Percentiles rank a stretch among this genome's conserved stretches.
phyloP scores from a whole-genome alignment of 108 stramenopile genomes.

The Fistulifera pelliculosa region DNA sequence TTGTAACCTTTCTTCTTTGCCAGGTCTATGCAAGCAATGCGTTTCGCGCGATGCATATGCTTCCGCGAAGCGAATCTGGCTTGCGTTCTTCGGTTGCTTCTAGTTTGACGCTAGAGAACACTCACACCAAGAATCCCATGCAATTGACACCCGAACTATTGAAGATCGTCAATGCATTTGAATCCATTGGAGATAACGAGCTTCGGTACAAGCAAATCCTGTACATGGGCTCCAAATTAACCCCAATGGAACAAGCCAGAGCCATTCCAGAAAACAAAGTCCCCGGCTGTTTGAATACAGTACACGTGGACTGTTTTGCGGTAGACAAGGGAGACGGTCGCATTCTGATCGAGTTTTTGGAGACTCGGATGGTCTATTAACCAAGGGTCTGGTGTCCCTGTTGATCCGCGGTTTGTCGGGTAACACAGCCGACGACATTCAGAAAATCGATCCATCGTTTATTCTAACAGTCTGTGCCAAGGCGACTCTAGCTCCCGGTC shows the following conservation, averaged over 20 bases:
- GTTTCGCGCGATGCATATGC: too few relatives aligned
- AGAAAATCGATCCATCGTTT: neutral
- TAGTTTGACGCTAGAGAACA: too few relatives aligned
- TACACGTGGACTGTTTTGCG: constrained; percentile 55
- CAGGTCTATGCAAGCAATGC: too few relatives aligned
- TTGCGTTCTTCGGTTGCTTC: too few relatives aligned
- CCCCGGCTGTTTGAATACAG: constrained; percentile 83
- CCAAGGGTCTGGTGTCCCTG: constrained; percentile 87
- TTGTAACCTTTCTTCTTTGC: too few relatives aligned
- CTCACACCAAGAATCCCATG: constrained; percentile 21
- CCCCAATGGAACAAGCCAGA: constrained; percentile 51
- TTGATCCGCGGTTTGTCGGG: constrained; percentile 36
- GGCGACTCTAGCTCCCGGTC: constrained; percentile 80
- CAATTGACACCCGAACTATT: constrained; percentile 71
- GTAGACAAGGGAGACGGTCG: constrained; percentile 28
- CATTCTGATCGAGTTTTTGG: constrained; percentile 67
- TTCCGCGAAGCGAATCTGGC: too few relatives aligned
- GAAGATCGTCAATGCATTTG: constrained; percentile 70
- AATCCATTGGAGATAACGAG: constrained; percentile 67
- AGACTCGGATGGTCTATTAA: constrained; percentile 89
- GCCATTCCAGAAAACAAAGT: constrained; percentile 78
- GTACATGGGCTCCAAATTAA: constrained; percentile 58
- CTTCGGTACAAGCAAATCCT: constrained; percentile 87
- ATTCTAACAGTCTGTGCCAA: neutral
- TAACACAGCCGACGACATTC: neutral